Evolutionary conservation across 306 rosid species (phyloP).

Genomic region (Fagus sylvatica): DNA sequence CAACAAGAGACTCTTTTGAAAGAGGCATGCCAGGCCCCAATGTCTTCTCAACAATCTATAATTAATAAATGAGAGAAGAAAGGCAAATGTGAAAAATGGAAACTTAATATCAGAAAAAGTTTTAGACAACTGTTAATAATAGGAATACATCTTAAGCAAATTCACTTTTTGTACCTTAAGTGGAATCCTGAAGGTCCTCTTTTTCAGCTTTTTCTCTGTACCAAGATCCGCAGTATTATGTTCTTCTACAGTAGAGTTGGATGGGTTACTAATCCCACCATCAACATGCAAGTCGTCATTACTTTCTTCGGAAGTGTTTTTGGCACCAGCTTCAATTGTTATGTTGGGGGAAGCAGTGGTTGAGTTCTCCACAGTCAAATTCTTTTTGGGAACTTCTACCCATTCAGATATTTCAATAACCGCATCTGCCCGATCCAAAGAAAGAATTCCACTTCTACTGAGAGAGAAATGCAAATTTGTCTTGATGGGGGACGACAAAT

Average conservation of each 20-base stretch:
- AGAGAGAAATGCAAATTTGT: slow-evolving; percentile 85
- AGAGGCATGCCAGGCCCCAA: slow-evolving; percentile 65
- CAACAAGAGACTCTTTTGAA: slow-evolving; percentile 66
- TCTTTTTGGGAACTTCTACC: slow-evolving; percentile 88
- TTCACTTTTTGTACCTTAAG: slow-evolving; percentile 60
- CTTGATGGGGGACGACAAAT: slow-evolving; percentile 87
- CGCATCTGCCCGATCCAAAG: slow-evolving; percentile 94
- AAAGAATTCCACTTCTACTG: slow-evolving; percentile 90
- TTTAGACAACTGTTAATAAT: neutral
- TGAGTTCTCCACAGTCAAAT: slow-evolving; percentile 73
- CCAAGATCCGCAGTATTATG: slow-evolving; percentile 46
- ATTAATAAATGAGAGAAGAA: slow-evolving; percentile 13
- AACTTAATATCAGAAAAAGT: slow-evolving; percentile 1
- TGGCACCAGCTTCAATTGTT: slow-evolving; percentile 57
- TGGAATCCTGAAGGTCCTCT: slow-evolving; percentile 81
- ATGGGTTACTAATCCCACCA: slow-evolving; percentile 41
- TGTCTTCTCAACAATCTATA: slow-evolving; percentile 74
- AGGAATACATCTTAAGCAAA: neutral
- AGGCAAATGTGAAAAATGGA: slow-evolving; percentile 1
- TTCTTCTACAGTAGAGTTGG: slow-evolving; percentile 53
- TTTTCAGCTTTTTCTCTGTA: slow-evolving; percentile 79
- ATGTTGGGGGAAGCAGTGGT: slow-evolving; percentile 54
- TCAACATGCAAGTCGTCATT: slow-evolving; percentile 48
- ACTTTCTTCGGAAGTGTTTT: slow-evolving; percentile 59
- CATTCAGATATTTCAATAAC: slow-evolving; percentile 87